A percentile compares a stretch with the other conserved stretches of the same genome.
Conservation (phyloP, 2,329 filamentous ascomycete genomes). For the Colletotrichum musicola region DNA sequence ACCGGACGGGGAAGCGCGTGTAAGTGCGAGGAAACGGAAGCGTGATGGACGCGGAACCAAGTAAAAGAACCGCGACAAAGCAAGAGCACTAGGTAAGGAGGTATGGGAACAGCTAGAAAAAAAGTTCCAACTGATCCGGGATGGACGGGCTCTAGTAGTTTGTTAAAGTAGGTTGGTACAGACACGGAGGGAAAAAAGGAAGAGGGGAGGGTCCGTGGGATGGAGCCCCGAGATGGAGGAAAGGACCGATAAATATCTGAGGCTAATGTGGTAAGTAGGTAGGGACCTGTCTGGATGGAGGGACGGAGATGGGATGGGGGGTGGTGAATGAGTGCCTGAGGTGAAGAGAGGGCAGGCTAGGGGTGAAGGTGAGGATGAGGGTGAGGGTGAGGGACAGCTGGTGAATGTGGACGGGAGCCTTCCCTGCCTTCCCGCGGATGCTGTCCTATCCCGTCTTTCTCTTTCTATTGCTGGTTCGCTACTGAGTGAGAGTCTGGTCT, state of each 20-base stretch:
- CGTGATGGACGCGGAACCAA: not conserved
- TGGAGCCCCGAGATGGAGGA: slow-evolving; percentile 35
- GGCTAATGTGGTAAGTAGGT: not conserved
- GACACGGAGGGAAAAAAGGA: slow-evolving; percentile 16
- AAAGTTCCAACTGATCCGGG: slow-evolving; percentile 3
- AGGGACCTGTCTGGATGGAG: not conserved
- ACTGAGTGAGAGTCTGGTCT: not conserved
- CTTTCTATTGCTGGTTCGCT: not conserved
- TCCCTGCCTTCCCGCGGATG: not conserved
- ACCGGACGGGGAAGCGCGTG: slow-evolving; percentile 30
- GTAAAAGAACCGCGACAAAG: not conserved
- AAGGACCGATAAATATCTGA: slow-evolving; percentile 38
- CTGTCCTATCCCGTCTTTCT: not conserved
- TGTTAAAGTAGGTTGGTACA: slow-evolving; percentile 25
- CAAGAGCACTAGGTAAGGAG: slow-evolving; percentile 3
- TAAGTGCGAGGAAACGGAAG: slow-evolving; percentile 20
- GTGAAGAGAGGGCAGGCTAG: not conserved
- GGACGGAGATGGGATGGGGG: not conserved
- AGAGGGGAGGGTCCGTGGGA: slow-evolving; percentile 33
- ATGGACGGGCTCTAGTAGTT: slow-evolving; percentile 18
- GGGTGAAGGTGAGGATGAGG: slow-evolving; percentile 3
- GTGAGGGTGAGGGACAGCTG: slow-evolving; percentile 1
- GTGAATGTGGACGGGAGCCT: not conserved
- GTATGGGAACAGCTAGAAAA: slow-evolving; percentile 7
- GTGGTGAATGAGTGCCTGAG: not conserved